Conservation (phyloP, 345 rosid species). For the Populus tremula region DNA sequence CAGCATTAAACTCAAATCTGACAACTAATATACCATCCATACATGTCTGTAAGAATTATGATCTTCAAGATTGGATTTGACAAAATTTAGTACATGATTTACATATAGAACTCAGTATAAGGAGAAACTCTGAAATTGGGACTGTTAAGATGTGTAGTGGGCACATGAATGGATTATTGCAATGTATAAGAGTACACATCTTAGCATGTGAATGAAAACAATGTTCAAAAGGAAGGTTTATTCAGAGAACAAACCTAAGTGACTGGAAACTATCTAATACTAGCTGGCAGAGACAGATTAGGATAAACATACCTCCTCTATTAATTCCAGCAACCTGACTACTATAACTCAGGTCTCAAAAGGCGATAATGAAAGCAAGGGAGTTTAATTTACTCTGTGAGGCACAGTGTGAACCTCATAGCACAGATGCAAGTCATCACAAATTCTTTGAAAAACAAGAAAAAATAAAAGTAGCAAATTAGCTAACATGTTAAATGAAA, state of each 20-base stretch:
- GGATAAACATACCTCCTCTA: slow-evolving; percentile 23
- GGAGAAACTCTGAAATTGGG: background rate
- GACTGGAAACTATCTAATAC: background rate
- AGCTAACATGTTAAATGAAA: background rate
- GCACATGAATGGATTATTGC: background rate
- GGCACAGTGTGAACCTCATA: slow-evolving; percentile 11
- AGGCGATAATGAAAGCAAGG: slow-evolving; percentile 20
- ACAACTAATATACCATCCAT: background rate
- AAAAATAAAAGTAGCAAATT: slow-evolving; percentile 1
- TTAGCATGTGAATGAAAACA: background rate
- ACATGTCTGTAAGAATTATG: background rate
- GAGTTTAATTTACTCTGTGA: slow-evolving; percentile 25
- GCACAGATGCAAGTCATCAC: slow-evolving; percentile 27
- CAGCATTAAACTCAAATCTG: background rate
- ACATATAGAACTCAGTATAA: background rate
- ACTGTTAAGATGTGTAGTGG: background rate
- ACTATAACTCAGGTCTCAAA: slow-evolving; percentile 24
- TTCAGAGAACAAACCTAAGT: background rate
- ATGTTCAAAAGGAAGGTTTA: background rate
- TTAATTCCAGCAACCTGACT: slow-evolving; percentile 23
- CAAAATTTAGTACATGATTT: background rate
- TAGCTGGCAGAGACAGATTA: background rate
- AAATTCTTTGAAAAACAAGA: slow-evolving; percentile 9
- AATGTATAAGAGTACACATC: background rate
- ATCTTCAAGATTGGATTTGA: background rate